Percentiles rank a stretch among this genome's conserved stretches.
Conservation (phyloP, 2,329 filamentous ascomycete genomes). For the Botryosphaeria dothidea region DNA sequence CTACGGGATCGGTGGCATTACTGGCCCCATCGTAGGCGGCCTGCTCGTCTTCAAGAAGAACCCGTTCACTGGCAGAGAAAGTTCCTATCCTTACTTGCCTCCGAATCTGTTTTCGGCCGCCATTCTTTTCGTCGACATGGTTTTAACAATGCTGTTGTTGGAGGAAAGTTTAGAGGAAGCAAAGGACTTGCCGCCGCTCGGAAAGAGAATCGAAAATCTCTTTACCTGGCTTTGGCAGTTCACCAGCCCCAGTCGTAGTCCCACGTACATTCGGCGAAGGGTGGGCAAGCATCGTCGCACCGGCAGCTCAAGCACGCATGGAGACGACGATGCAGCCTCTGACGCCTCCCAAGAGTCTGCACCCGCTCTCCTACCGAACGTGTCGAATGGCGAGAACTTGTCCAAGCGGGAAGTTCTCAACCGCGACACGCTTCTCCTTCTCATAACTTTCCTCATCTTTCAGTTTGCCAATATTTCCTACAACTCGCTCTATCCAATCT, state of each 20-base stretch:
- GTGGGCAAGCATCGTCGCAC: constrained; percentile 28
- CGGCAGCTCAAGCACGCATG: constrained; percentile 39
- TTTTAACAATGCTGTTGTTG: constrained; percentile 76
- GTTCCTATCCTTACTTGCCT: constrained; percentile 76
- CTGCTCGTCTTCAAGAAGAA: constrained; percentile 69
- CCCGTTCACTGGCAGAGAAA: constrained; percentile 53
- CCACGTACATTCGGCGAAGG: constrained; percentile 57
- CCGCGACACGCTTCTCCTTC: constrained; percentile 76
- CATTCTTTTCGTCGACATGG: constrained; percentile 70
- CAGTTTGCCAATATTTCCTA: constrained; percentile 93
- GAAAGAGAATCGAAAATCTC: constrained; percentile 58
- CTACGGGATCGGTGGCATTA: constrained; percentile 93
- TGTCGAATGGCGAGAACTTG: constrained; percentile 39
- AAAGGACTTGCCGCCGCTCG: constrained; percentile 60
- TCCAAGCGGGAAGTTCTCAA: constrained; percentile 67
- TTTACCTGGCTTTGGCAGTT: constrained; percentile 74
- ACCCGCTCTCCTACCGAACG: constrained; percentile 46
- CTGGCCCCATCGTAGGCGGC: constrained; percentile 88
- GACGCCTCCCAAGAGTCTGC: constrained; percentile 27
- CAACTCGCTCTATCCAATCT: constrained; percentile 94
- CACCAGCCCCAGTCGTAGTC: constrained; percentile 56
- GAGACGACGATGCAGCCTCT: constrained; percentile 46
- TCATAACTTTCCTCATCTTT: constrained; percentile 88
- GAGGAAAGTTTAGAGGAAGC: constrained; percentile 80
- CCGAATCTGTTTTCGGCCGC: constrained; percentile 79